phyloP scores from a whole-genome alignment of 116 monocot genomes.

The Iris pallida region DNA sequence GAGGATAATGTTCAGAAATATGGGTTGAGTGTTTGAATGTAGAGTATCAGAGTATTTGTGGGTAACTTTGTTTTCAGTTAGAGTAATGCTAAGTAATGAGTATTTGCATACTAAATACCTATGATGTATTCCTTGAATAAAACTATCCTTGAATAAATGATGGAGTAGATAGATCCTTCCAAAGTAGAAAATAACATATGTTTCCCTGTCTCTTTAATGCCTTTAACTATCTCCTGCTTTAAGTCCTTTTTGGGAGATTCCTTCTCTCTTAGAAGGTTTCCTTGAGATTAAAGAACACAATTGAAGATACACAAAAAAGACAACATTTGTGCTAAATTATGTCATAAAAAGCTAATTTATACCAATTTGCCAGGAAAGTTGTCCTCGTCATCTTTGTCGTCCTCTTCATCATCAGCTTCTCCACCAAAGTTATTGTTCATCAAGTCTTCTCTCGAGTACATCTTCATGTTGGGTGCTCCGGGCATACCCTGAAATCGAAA shows the following conservation, averaged over 20 bases:
- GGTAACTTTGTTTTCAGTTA: too few species aligned
- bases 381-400: constrained; percentile 67
- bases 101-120: too few species aligned
- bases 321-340: background rate
- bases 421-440: constrained; percentile 58
- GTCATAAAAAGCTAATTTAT: constrained; percentile 6
- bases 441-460: constrained; percentile 93
- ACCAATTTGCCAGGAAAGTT: constrained; percentile 73
- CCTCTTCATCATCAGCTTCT: constrained; percentile 66
- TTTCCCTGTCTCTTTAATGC: constrained; percentile 28
- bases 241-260: constrained; percentile 45
- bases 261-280: constrained; percentile 62
- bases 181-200: too few species aligned
- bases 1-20: too few species aligned
- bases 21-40: too few species aligned
- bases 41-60: too few species aligned
- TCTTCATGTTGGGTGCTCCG: constrained; percentile 95
- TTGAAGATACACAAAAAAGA: background rate
- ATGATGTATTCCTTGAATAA: too few species aligned
- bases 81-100: too few species aligned
- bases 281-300: constrained; percentile 36
- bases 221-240: constrained; percentile 52
- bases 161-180: too few species aligned
- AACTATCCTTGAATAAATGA: too few species aligned
- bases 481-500: constrained; percentile 76